Percentiles rank a stretch among this genome's conserved stretches.
Conservation (phyloP, 2,329 filamentous ascomycete genomes). For the Zasmidium cellare region DNA sequence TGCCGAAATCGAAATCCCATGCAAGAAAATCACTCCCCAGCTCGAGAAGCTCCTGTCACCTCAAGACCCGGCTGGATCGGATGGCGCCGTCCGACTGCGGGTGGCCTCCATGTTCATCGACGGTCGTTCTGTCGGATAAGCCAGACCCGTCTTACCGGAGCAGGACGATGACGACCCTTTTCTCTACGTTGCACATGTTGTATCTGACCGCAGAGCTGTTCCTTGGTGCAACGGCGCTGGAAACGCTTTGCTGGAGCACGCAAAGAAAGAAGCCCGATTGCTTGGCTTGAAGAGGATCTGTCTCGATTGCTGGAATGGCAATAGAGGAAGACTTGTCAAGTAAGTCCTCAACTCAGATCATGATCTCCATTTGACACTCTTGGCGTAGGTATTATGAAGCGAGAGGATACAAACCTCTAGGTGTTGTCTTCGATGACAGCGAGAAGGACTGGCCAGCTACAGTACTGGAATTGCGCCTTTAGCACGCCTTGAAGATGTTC, state of each 20-base stretch:
- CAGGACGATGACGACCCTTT: conserved; percentile 15
- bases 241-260: conserved; percentile 10
- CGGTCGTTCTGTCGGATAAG: conserved; percentile 8
- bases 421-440: conserved; percentile 10
- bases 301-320: conserved; percentile 17
- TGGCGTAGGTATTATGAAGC: conserved; percentile 11
- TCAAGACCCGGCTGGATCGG: no score
- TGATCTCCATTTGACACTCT: background rate
- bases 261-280: conserved; percentile 3
- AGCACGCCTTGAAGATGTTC: no score
- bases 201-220: conserved; percentile 11
- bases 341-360: background rate
- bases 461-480: conserved; percentile 8
- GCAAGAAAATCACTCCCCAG: no score
- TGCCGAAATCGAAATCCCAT: conserved; percentile 6
- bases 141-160: conserved; percentile 64
- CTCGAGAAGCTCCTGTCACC: no score
- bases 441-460: conserved; percentile 11
- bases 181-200: conserved; percentile 12
- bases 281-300: conserved; percentile 5
- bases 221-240: conserved; percentile 10
- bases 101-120: conserved; percentile 13
- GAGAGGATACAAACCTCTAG: conserved; percentile 4
- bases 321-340: conserved; percentile 5
- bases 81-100: background rate